phyloP scores from a whole-genome alignment of 768 basidiomycete genomes.

The Lactifluus piperatus region DNA sequence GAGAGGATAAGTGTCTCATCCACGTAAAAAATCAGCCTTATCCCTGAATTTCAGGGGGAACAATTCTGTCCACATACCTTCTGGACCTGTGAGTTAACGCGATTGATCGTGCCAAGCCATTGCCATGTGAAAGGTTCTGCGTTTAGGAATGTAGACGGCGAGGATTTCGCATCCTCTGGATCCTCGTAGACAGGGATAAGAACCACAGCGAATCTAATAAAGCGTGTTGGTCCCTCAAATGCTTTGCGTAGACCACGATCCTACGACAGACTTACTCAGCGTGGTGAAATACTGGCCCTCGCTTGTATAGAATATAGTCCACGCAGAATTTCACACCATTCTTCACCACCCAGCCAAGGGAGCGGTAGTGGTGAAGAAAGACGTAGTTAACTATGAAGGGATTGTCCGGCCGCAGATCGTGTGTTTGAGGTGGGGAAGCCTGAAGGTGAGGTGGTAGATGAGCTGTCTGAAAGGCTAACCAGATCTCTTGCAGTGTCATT shows the following conservation, averaged over 20 bases:
- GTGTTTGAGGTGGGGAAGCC: conserved; percentile 20
- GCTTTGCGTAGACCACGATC: neutral
- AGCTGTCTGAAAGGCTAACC: conserved; percentile 52
- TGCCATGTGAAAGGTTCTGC: conserved; percentile 77
- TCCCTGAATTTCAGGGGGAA: neutral
- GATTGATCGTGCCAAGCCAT: conserved; percentile 94
- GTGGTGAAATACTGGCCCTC: conserved; percentile 91
- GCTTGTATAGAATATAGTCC: conserved; percentile 89
- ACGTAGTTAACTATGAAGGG: conserved; percentile 88
- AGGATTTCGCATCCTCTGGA: conserved; percentile 54
- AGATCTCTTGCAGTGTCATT: conserved; percentile 50
- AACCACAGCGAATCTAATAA: conserved; percentile 76
- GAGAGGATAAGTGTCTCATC: conserved; percentile 78
- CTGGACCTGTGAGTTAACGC: conserved; percentile 94
- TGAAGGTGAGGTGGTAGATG: conserved; percentile 36
- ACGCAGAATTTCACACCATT: conserved; percentile 96
- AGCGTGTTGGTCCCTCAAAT: neutral
- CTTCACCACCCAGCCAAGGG: conserved; percentile 95
- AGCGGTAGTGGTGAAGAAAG: conserved; percentile 90
- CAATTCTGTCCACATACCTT: conserved; percentile 47
- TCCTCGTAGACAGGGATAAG: conserved; percentile 89
- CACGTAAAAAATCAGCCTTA: neutral
- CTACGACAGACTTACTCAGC: conserved; percentile 66
- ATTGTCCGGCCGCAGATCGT: conserved; percentile 60
- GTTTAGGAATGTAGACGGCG: conserved; percentile 58